Evolutionary conservation across 2,329 filamentous ascomycete genomes (phyloP), one percentile per base, ranked within the genome.

Genomic region (Pseudogymnoascus sp.): DNA sequence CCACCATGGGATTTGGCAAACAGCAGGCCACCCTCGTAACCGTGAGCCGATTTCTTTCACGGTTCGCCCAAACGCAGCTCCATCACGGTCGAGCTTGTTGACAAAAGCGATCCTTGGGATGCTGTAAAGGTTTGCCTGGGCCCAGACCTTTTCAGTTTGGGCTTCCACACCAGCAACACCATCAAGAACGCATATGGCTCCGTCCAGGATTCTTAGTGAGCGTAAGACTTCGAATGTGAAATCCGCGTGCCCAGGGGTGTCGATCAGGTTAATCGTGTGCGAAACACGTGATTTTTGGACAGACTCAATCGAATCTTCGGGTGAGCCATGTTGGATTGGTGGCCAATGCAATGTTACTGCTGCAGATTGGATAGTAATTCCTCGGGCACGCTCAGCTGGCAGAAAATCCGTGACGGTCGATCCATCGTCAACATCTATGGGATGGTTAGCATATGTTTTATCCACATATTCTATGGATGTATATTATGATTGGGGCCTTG

Each of bases 401-500:
- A 99, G 82, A 68, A 97, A 99, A 75, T 99, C 94, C 2, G 94
- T 99, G 6, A 97, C 91, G 3, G 94, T 97, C 65, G 95, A 96
- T 37, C 94, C 94, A 74, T 96, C 89, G 69, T 97, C 93, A 65
- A 99, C 94, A 74, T 97, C 92, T 82, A 47, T 28, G 18, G 28
- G 15, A 20, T 28, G 18, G 22, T 58, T 58, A 58, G 57, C 30
- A 58, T 20, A 22, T 58, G 25, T 57, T 4, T 15, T 25, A 28
- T 11, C 30, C 11, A 37, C 36, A 47, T 36, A 20, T 36, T 43
- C 59, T 41, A 61, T 22, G 60, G 18, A 62, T 58, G 11, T 9
- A 58, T 12, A 20, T 60, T 18, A 28, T 30, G 43, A 53, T 57
- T 59, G 30, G 12, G 25, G 20, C 9, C 14, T 15, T n/a, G 22